Evolutionary conservation across 257 asterid genomes (phyloP).

Genomic region (Scutellaria galericulata): DNA sequence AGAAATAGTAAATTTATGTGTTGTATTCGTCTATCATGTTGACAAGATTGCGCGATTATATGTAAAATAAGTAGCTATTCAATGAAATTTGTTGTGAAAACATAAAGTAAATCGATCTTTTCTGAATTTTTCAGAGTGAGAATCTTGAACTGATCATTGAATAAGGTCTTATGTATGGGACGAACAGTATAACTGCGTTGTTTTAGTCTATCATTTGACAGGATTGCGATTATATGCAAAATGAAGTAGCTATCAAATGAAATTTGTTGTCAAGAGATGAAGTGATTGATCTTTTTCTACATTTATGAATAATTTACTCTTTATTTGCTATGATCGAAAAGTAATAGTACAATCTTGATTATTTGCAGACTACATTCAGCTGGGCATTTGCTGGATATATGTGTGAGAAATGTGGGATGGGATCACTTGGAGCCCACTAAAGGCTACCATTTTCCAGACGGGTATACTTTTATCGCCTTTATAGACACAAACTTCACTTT

Average conservation of each 20-base stretch:
- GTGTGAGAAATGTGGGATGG: slow-evolving; percentile 75
- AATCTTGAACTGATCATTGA: neutral
- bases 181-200: too few relatives aligned
- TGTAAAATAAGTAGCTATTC: too few relatives aligned
- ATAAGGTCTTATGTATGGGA: neutral
- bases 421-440: slow-evolving; percentile 72
- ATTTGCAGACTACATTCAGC: slow-evolving; percentile 76
- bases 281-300: neutral
- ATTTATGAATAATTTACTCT: neutral
- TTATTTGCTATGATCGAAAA: neutral
- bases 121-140: too few relatives aligned
- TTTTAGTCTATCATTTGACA: too few relatives aligned
- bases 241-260: too few relatives aligned
- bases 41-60: too few relatives aligned
- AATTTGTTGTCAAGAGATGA: neutral
- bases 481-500: neutral
- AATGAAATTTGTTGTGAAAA: too few relatives aligned
- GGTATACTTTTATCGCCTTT: slow-evolving; percentile 49
- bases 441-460: slow-evolving; percentile 79
- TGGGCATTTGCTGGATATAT: slow-evolving; percentile 82
- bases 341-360: slow-evolving; percentile 8
- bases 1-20: too few relatives aligned
- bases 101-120: too few relatives aligned
- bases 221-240: too few relatives aligned
- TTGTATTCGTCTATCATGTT: too few relatives aligned